Base-by-base conservation (phyloP, 1,284 basidiomycete genomes). In the Coniferiporia sulphurascens region DNA sequence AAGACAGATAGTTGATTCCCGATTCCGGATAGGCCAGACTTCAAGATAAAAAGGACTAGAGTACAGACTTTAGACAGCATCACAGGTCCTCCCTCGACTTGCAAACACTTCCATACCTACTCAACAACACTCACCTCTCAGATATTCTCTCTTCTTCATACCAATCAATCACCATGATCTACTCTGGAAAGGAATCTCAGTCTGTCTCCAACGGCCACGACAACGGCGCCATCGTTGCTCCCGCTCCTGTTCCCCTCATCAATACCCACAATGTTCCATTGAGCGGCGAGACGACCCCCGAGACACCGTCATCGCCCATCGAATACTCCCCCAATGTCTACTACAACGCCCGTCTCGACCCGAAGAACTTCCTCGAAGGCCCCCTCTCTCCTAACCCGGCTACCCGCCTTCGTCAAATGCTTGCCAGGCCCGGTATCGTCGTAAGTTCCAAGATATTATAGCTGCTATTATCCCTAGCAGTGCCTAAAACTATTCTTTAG, bases 341-440 rank as follows among this genome's bases (percentile, higher is more conserved):
- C 71, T 78, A 80, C 72, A 84, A 84, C 67, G 56, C 84, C 36
- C 84, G 84, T 48, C 69, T 86, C 27, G 84, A 87, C 71, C 84
- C 86, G 44, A 79, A 79, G 67, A 87, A 88, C 70, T 89, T 77
- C 72, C 72, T 87, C 46, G 80, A 87, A 17, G 87, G 86, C 4
- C 81, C 85, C 12, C 71, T 89, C 2, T 89, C 87, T 2, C 70
- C 72, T 61, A 85, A 88, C 67, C 78, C 87, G 15, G 77, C 85
- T 8, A 90, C 87, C 2, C 82, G 87, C 48, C 79, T 90, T 54
- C 81, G 87, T 50, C 87, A 90, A 68, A 78, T 89, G 83, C 81
- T 90, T 32, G 86, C 86, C 7, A 77, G 87, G 48, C 87, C 87
- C 7, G 87, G 87, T 36, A 89, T 90, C 58, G 83, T 90, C 43